Evolutionary conservation across 2,329 filamentous ascomycete genomes (phyloP), one percentile per base, ranked within the genome.

Genomic region (Pseudogymnoascus sp.): DNA sequence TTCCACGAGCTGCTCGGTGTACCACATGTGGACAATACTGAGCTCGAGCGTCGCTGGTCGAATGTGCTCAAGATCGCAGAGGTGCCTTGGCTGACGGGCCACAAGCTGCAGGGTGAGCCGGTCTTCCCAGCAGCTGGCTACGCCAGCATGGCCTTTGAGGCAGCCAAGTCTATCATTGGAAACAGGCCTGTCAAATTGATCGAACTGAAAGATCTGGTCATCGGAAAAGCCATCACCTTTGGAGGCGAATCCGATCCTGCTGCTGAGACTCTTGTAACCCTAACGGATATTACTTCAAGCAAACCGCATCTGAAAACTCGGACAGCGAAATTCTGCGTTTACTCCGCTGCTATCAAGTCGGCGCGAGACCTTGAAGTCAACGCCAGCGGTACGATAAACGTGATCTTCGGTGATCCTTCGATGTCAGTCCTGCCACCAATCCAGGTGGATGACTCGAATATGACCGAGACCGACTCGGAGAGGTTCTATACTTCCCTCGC

Each of bases 121-220:
- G 67, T 81, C 14, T 68, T 81, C 7, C 79, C 79, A 1, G 77
- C 74, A 3, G 78, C 79, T 1, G 78, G 74, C 0, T 81, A 80
- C 65, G 74, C 76, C 36, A 63, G 76, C 50, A 79, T 80, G 75
- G 77, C 76, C 1, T 64, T 79, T 6, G 78, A 80, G 54, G 78
- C 78, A 2, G 74, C 75, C 25, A 50, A 50, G 11, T 7, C 43
- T 1, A 70, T 67, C 2, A n/a, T 9, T 4, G 14, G 14, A 18
- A 7, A 2, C 6, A 9, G 16, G 22, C 22, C n/a, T 14, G 16
- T 50, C n/a, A 16, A 14, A n/a, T 16, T 50, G 43, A 50, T 50
- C 11, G 64, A 67, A 33, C 14, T 67, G 3, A 12, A 11, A 2
- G 60, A 66, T 39, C 57, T 67, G 3, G 12, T 9, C 57, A 62